Percentiles rank a stretch among this genome's conserved stretches.
Conservation (phyloP, 192 early-diverging fungal genomes). For the Chytriomyces sp. region DNA sequence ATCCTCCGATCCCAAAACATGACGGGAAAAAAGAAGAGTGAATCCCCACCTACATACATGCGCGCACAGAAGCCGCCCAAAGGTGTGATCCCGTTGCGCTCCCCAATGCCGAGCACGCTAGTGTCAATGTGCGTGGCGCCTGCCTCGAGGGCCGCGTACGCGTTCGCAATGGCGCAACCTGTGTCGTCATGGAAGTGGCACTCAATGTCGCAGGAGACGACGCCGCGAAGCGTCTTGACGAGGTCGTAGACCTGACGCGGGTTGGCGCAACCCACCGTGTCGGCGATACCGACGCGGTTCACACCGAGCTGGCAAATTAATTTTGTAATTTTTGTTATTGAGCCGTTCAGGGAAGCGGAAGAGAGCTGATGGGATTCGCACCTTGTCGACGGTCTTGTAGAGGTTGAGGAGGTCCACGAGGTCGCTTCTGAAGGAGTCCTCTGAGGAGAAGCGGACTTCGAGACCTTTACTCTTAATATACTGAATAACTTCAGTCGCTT, state of each 20-base stretch:
- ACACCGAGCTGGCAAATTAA: constrained; percentile 79
- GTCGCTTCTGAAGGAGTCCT: constrained; percentile 96
- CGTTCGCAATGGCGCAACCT: constrained; percentile 97
- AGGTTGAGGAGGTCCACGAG: constrained; percentile 93
- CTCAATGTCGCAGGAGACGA: constrained; percentile 97
- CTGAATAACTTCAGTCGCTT: constrained; percentile 92
- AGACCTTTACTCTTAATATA: constrained; percentile 93
- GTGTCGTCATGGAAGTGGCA: constrained; percentile 99
- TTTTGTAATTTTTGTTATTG: no score
- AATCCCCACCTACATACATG: constrained; percentile 68
- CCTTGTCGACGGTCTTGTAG: constrained; percentile 87
- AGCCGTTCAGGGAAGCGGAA: no score
- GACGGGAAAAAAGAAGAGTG: no score
- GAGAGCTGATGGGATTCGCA: no score
- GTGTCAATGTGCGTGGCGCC: constrained; percentile 98
- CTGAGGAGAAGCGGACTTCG: constrained; percentile 95
- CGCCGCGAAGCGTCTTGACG: constrained; percentile 87
- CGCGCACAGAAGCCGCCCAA: constrained; percentile 91
- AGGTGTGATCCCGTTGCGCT: constrained; percentile 96
- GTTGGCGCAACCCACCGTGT: constrained; percentile 97
- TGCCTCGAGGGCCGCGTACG: constrained; percentile 92
- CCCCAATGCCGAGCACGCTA: constrained; percentile 95
- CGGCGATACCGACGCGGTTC: constrained; percentile 96
- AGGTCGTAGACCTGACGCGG: constrained; percentile 97
- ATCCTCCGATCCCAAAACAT: no score